Evolutionary conservation across 139 green algal genomes (phyloP), one percentile per base, ranked within the genome.

Genomic region (Ulvella scutata): DNA sequence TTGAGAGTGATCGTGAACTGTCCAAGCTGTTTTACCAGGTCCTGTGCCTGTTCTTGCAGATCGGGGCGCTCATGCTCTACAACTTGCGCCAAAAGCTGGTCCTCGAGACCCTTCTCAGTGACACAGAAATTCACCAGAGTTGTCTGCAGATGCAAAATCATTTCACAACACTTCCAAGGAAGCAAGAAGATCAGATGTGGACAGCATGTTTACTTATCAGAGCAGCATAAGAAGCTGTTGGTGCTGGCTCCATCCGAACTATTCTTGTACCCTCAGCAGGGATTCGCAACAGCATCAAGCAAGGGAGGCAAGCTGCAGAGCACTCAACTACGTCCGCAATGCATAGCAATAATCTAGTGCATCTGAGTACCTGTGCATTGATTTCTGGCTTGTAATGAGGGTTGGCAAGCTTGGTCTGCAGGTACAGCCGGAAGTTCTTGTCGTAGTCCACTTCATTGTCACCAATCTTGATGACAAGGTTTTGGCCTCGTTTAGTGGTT

Each of bases 311-410:
- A n/a, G n/a, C n/a, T n/a, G n/a, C n/a, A n/a, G n/a, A n/a, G n/a
- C n/a, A n/a, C n/a, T n/a, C n/a, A n/a, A n/a, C n/a, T n/a, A n/a
- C n/a, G n/a, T n/a, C n/a, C n/a, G n/a, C n/a, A n/a, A n/a, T n/a
- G n/a, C n/a, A n/a, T n/a, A n/a, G n/a, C n/a, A n/a, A n/a, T n/a
- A n/a, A n/a, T 26, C 17, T 59, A 26, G 0, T 59, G 40, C 1
- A 59, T 17, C 40, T 26, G 21, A 26, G 20, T 67, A 67, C 51
- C 82, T 96, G 89, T 20, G 92, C 92, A 3, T 84, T 81, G 26
- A 96, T 89, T 83, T 97, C 92, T 23, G 92, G 92, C 78, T 87
- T 88, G 87, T 92, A 97, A 81, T 96, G 91, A 2, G 92, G 92
- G 78, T 92, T 93, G 67, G 87, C 77, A 29, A 96, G 87, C 84